A percentile compares a stretch with the other conserved stretches of the same genome.
Evolutionary conservation across 768 basidiomycete genomes (phyloP).

Genomic region (Psilocybe subaeruginosa): DNA sequence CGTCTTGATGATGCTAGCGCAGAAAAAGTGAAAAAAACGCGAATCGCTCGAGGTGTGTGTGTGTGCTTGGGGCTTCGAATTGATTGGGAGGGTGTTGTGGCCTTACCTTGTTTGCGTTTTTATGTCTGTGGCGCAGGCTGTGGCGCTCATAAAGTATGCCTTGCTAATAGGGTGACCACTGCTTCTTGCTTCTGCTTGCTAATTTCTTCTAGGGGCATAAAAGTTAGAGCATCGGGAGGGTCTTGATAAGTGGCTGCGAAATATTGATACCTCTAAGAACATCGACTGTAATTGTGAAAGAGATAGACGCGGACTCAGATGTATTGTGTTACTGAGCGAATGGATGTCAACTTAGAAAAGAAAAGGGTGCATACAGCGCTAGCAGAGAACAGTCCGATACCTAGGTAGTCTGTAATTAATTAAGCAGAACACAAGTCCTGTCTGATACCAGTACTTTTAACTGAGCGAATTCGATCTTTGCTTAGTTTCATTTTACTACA

Average conservation of each 20-base stretch:
- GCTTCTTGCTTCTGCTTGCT: conserved; percentile 1
- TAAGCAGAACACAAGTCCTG: neutral
- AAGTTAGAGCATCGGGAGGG: neutral
- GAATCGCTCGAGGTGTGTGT: conserved; percentile 14
- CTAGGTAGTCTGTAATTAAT: neutral
- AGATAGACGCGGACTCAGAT: no score
- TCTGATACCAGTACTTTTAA: neutral
- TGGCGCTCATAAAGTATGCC: neutral
- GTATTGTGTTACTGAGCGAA: no score
- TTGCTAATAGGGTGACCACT: neutral
- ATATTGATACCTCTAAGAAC: no score
- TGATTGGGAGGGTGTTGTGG: neutral
- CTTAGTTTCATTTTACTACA: neutral
- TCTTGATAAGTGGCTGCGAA: neutral
- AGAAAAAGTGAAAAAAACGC: neutral
- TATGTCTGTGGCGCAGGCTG: neutral
- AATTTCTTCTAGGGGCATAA: neutral
- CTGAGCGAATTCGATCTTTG: neutral
- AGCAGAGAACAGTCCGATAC: no score
- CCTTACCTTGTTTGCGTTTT: conserved; percentile 3
- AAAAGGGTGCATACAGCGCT: no score
- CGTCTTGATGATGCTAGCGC: neutral
- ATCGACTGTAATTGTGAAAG: no score
- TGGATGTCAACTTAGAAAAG: no score
- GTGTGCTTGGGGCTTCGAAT: neutral